These are phyloP conservation scores for Clathrospora elynae DNA, from an alignment of 2,329 filamentous ascomycete species.

Conservation along the genomic window DNA sequence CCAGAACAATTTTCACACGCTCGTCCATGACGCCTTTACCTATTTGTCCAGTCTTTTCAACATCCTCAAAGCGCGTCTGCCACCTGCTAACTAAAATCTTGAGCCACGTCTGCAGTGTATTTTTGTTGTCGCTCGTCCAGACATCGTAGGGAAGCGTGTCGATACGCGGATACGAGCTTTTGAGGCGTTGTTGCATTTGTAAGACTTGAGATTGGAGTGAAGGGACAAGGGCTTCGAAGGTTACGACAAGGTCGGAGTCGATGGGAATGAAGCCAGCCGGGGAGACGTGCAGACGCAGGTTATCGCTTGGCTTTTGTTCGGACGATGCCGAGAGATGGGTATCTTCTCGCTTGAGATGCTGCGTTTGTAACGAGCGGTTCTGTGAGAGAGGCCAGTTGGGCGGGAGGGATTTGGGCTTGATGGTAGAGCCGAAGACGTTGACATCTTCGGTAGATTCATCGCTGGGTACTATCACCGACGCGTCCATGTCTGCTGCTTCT, in stretches of 20 bases:
- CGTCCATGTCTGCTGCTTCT: too few species aligned
- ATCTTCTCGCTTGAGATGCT: background rate
- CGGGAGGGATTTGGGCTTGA: background rate
- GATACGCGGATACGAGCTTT: constrained; percentile 30
- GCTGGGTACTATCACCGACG: too few species aligned
- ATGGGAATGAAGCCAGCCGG: constrained; percentile 16
- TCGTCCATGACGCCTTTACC: constrained; percentile 10
- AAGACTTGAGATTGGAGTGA: constrained; percentile 30
- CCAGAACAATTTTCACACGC: constrained; percentile 23
- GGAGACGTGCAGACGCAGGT: constrained; percentile 19
- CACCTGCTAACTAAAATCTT: constrained; percentile 34
- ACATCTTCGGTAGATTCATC: background rate
- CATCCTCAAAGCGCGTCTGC: constrained; percentile 27
- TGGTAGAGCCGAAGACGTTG: background rate
- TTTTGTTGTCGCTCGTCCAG: constrained; percentile 25
- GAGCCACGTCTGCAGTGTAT: constrained; percentile 34
- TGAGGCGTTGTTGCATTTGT: constrained; percentile 26
- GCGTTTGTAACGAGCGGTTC: background rate
- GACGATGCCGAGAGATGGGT: background rate
- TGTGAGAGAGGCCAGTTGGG: background rate
- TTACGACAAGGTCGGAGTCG: constrained; percentile 27
- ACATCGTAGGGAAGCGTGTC: constrained; percentile 34
- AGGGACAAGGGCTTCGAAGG: constrained; percentile 17
- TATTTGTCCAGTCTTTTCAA: background rate
- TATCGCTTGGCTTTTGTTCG: constrained; percentile 9